These are phyloP conservation scores for Harringtonia aguacate DNA, from an alignment of 2,329 filamentous ascomycete species.

Conservation along the genomic window DNA sequence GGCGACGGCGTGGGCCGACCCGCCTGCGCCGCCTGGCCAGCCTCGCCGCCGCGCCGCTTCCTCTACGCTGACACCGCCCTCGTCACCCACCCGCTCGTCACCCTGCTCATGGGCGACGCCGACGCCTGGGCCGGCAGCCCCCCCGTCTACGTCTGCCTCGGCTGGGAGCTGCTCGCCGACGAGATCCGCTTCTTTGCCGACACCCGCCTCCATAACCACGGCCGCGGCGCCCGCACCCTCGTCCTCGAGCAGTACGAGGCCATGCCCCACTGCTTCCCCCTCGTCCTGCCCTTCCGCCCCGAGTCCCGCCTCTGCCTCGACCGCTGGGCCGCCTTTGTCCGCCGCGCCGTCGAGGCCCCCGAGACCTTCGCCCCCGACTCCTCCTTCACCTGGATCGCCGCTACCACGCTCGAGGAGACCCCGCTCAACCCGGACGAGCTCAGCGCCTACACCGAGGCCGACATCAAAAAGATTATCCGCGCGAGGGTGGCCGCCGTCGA, in stretches of 20 bases:
- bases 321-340: constrained; percentile 46
- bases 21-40: constrained; percentile 47
- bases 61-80: constrained; percentile 45
- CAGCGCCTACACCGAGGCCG: constrained; percentile 29
- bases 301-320: constrained; percentile 41
- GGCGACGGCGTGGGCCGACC: constrained; percentile 19
- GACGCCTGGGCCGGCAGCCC: constrained; percentile 49
- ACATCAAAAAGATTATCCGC: constrained; percentile 28
- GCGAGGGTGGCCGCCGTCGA: neutral
- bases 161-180: constrained; percentile 62
- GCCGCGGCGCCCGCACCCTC: constrained; percentile 51
- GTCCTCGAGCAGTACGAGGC: constrained; percentile 64
- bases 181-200: constrained; percentile 56
- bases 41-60: constrained; percentile 38
- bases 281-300: constrained; percentile 38
- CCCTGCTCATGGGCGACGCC: constrained; percentile 39
- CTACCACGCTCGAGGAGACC: constrained; percentile 39
- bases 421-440: constrained; percentile 31
- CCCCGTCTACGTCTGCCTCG: constrained; percentile 57
- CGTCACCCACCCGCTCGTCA: constrained; percentile 56
- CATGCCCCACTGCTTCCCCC: constrained; percentile 68
- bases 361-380: constrained; percentile 19
- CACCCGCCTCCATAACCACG: constrained; percentile 40
- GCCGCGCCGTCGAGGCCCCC: constrained; percentile 11
- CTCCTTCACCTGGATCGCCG: constrained; percentile 33